Evolutionary conservation across 2,329 filamentous ascomycete genomes (phyloP), one percentile per base, ranked within the genome.

Genomic region (Colletotrichum camelliae): DNA sequence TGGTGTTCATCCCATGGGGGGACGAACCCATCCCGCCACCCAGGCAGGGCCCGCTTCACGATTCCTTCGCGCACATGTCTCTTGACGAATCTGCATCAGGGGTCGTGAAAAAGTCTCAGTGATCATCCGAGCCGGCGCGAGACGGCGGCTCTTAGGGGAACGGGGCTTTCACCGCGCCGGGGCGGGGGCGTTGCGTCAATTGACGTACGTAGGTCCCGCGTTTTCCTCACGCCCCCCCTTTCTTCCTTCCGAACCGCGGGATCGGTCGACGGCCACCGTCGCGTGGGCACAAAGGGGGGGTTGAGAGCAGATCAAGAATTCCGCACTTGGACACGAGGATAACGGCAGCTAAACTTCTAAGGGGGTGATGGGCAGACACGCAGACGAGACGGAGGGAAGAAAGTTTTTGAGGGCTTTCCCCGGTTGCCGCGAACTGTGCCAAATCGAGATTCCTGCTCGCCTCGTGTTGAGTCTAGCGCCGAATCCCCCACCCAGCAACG

Each of bases 401-500:
- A 13, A 18, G 12, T 64, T 43, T 37, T 64, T 0, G 61, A 64
- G 58, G 43, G 31, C 58, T 16, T 64, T 64, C 21, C 33, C n/a
- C 35, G 7, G 21, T 64, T 29, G 16, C 16, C 13, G 52, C 24
- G 21, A 31, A 33, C 37, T 12, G 69, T 48, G 39, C 57, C 29
- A 29, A 31, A 68, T 68, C 64, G 70, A 73, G 43, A 76, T 74
- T 24, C 33, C 55, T 31, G 21, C n/a, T 33, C 52, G 70, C 58
- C 65, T 76, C 74, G 48, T 52, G 70, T 69, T 43, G 70, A 60
- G 65, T 60, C 70, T 76, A 76, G 70, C 74, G 64, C 39, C 74
- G 27, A 61, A 66, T 24, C 43, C n/a, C n/a, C 43, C n/a, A 58
- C 27, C 33, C 24, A 55, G 35, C 29, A 69, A 74, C 69, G 58